Evolutionary conservation across 2,329 filamentous ascomycete species (phyloP).

Genomic region (Aspergillus fijiensis): DNA sequence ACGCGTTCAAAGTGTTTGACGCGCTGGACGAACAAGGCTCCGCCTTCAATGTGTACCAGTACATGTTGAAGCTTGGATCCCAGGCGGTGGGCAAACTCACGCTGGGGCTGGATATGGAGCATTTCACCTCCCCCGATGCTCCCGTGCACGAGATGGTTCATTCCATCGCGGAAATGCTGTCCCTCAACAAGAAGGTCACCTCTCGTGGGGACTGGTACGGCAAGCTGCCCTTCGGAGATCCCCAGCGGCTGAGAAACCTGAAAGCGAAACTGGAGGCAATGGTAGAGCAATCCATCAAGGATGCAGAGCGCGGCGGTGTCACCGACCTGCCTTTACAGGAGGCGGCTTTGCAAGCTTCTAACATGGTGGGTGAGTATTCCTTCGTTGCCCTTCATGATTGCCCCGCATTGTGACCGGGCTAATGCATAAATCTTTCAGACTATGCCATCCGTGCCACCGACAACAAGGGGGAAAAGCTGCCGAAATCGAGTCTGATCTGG

Average conservation of each 20-base stretch:
- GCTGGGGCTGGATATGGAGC: constrained; percentile 47
- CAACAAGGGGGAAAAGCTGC: constrained; percentile 55
- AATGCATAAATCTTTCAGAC: constrained; percentile 34
- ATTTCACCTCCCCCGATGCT: constrained; percentile 47
- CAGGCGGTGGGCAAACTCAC: constrained; percentile 47
- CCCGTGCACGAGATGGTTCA: constrained; percentile 54
- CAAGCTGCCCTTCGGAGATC: constrained; percentile 58
- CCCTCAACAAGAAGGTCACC: constrained; percentile 60
- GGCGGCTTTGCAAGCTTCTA: constrained; percentile 44
- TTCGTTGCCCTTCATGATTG: too few relatives aligned
- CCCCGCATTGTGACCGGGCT: neutral
- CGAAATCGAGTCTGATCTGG: constrained; percentile 43
- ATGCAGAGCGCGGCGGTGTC: constrained; percentile 22
- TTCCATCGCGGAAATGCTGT: constrained; percentile 52
- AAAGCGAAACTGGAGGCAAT: constrained; percentile 22
- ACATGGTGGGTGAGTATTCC: constrained; percentile 41
- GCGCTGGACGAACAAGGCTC: constrained; percentile 48
- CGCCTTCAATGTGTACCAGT: constrained; percentile 51
- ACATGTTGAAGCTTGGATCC: constrained; percentile 51
- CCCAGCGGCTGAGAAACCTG: constrained; percentile 39
- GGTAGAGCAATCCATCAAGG: constrained; percentile 25
- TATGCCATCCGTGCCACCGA: constrained; percentile 57
- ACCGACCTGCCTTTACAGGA: constrained; percentile 39
- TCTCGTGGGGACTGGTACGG: constrained; percentile 58
- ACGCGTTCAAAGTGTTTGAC: constrained; percentile 51